Percentiles rank a stretch among this genome's conserved stretches.
Conservation (phyloP, 2,329 filamentous ascomycete genomes). For the Trichoderma asperellum region DNA sequence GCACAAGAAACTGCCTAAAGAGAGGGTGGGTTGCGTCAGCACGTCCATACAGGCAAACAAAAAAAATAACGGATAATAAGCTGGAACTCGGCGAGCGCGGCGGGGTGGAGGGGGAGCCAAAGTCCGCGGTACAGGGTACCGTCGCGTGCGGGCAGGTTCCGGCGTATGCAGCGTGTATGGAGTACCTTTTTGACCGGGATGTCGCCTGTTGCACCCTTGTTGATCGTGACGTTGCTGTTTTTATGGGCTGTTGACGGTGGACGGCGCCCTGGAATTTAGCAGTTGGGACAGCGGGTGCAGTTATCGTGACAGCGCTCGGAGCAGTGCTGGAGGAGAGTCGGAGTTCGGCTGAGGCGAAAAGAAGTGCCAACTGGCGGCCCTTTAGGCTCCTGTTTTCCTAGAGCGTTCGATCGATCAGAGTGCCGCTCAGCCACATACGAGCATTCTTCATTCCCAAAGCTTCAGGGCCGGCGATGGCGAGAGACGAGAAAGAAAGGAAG, state of each 20-base stretch:
- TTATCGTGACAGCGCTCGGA: background rate
- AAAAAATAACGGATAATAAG: background rate
- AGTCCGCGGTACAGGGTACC: conserved; percentile 4
- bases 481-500: background rate
- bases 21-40: conserved; percentile 26
- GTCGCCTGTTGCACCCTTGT: background rate
- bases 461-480: background rate
- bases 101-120: background rate
- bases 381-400: background rate
- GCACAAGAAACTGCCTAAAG: background rate
- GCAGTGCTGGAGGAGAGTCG: background rate
- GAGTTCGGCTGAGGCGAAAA: background rate
- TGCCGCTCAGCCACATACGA: background rate
- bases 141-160: background rate
- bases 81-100: background rate
- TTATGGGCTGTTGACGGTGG: background rate
- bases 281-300: background rate
- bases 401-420: background rate
- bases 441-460: background rate
- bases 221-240: background rate
- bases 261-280: background rate
- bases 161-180: background rate
- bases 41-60: background rate
- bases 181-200: background rate
- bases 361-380: background rate